Percentiles rank a stretch among this genome's conserved stretches.
These are phyloP conservation scores for Schoenoplectus triqueter DNA, from an alignment of 202 grass and related monocot species.

Conservation along the genomic window DNA sequence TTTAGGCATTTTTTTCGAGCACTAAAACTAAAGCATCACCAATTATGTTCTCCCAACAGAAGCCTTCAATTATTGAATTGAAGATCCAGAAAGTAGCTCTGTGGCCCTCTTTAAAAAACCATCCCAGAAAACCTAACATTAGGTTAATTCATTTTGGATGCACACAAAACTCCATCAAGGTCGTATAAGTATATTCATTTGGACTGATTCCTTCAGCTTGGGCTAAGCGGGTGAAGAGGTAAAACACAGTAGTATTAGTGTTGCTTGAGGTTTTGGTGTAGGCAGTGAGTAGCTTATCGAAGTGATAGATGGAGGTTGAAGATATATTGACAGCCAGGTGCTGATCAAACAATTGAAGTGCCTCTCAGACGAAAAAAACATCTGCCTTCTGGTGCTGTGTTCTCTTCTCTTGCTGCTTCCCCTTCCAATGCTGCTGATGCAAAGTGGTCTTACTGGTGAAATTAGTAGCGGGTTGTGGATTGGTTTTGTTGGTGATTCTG, in stretches of 20 bases:
- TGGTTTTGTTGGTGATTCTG: neutral
- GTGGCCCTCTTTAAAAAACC: neutral
- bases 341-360: neutral
- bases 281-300: neutral
- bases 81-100: neutral
- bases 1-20: neutral
- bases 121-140: conserved; percentile 1
- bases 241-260: neutral
- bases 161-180: neutral
- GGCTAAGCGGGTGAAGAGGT: neutral
- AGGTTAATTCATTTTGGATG: neutral
- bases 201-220: neutral
- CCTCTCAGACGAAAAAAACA: neutral
- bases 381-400: neutral
- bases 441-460: neutral
- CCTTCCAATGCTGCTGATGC: neutral
- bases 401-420: neutral
- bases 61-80: neutral
- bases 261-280: conserved; percentile 5
- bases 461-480: neutral
- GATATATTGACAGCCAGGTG: neutral
- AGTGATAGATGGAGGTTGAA: neutral
- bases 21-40: neutral
- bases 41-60: neutral
- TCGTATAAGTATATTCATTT: neutral